Evolutionary conservation across 1,139 yeast species (phyloP).

Genomic region (Magnusiomyces suaveolens): DNA sequence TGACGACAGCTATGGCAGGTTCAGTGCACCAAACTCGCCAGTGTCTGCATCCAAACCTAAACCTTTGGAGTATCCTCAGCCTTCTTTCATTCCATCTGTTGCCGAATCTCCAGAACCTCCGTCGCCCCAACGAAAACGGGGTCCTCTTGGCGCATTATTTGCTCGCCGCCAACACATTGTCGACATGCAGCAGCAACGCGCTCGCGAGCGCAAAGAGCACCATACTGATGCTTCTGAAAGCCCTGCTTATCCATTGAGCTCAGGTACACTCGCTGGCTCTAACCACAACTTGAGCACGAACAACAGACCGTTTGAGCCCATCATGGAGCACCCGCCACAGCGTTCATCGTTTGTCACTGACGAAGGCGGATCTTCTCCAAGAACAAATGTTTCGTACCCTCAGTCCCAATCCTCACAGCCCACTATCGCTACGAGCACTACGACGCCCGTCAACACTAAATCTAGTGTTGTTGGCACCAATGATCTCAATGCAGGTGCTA

Average conservation of each 20-base stretch:
- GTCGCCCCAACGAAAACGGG: not conserved
- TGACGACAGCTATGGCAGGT: not conserved
- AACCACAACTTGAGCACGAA: not conserved
- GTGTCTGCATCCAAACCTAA: not conserved
- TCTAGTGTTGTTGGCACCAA: not conserved
- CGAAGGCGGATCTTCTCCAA: not conserved
- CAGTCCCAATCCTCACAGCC: not conserved
- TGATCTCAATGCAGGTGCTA: no score
- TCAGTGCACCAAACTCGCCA: not conserved
- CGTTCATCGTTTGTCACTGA: not conserved
- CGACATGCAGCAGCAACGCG: conserved; percentile 3
- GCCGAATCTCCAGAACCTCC: not conserved
- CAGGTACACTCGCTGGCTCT: not conserved
- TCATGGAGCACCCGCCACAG: not conserved
- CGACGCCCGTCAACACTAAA: not conserved
- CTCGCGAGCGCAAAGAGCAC: conserved; percentile 1
- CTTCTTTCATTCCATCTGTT: no score
- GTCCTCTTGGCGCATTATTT: conserved; percentile 1
- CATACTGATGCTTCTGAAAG: no score
- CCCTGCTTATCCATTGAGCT: not conserved
- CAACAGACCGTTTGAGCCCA: not conserved
- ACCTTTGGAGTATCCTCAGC: not conserved
- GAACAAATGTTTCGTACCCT: not conserved
- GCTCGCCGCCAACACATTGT: conserved; percentile 4
- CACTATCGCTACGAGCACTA: not conserved